Percentiles rank a stretch among this genome's conserved stretches.
Conservation (phyloP, 306 rosid species). For the Cucurbita ficifolia region DNA sequence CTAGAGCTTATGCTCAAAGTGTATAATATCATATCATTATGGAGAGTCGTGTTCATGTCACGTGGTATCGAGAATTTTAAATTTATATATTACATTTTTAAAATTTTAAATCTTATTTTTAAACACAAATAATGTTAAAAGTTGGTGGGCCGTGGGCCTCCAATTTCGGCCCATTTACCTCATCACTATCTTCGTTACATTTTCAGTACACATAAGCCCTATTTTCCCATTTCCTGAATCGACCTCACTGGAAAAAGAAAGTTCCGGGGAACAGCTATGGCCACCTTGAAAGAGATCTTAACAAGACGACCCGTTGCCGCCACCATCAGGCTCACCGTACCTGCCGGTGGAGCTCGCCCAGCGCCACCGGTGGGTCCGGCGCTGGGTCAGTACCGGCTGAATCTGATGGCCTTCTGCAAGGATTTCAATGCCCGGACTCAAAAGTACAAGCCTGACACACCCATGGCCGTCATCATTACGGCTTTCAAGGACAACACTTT, state of each 20-base stretch:
- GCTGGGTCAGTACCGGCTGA: slow-evolving; percentile 68
- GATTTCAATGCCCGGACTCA: slow-evolving; percentile 85
- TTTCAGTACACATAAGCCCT: not conserved
- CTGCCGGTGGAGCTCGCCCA: slow-evolving; percentile 62
- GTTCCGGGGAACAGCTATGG: slow-evolving; percentile 22
- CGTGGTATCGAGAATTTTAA: too few species aligned
- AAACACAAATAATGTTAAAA: too few species aligned
- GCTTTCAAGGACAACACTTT: slow-evolving; percentile 86
- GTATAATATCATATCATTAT: too few species aligned
- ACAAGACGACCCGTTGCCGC: slow-evolving; percentile 60
- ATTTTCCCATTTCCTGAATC: not conserved
- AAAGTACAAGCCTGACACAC: slow-evolving; percentile 60
- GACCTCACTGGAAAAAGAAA: not conserved
- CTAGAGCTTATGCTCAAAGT: too few species aligned
- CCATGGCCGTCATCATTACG: slow-evolving; percentile 72
- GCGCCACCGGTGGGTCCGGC: slow-evolving; percentile 77
- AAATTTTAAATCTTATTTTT: too few species aligned
- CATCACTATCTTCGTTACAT: too few species aligned
- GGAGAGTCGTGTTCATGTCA: too few species aligned
- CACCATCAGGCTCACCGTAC: slow-evolving; percentile 53
- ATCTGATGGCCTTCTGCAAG: slow-evolving; percentile 87
- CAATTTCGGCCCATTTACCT: too few species aligned
- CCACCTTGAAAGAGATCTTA: slow-evolving; percentile 54
- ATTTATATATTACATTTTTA: too few species aligned
- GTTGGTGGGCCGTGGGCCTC: too few species aligned